phyloP scores from a whole-genome alignment of 768 basidiomycete genomes.

The Dioszegia crocea region DNA sequence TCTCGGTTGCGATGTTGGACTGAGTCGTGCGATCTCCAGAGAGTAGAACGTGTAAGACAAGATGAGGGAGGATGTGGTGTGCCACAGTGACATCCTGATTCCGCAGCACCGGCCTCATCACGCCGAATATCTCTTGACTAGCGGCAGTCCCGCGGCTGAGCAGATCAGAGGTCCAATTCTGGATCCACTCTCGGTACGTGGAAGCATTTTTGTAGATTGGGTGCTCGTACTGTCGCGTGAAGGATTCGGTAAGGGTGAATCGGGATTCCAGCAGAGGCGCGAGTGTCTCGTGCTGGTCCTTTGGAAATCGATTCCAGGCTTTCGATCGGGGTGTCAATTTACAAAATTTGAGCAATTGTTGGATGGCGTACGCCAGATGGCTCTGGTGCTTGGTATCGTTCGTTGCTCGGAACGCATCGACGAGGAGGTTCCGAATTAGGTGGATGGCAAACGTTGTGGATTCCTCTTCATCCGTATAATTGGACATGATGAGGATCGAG shows the following conservation, averaged over 20 bases:
- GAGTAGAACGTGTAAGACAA: constrained; percentile 78
- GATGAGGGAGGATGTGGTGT: constrained; percentile 81
- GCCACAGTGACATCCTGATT: constrained; percentile 94
- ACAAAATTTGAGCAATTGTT: constrained; percentile 82
- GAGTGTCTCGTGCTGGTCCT: constrained; percentile 77
- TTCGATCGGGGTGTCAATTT: constrained; percentile 64
- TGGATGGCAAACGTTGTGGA: constrained; percentile 74
- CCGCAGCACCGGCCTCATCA: constrained; percentile 67
- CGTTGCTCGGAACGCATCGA: constrained; percentile 84
- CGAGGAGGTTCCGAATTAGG: constrained; percentile 77
- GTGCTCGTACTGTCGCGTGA: constrained; percentile 52
- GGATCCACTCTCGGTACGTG: constrained; percentile 96
- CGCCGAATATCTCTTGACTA: constrained; percentile 62
- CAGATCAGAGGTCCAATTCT: constrained; percentile 77
- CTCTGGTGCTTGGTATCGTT: constrained; percentile 90
- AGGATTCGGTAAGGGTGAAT: constrained; percentile 54
- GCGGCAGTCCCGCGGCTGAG: constrained; percentile 55
- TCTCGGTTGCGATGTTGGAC: constrained; percentile 66
- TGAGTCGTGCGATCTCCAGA: constrained; percentile 64
- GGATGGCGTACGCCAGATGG: constrained; percentile 82
- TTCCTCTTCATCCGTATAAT: constrained; percentile 76
- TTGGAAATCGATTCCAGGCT: constrained; percentile 70
- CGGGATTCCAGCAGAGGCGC: constrained; percentile 68
- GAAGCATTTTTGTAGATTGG: constrained; percentile 73
- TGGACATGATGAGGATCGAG: constrained; percentile 66